Base-by-base conservation (phyloP, 805 yeast genomes). In the Barnettozyma californica region DNA sequence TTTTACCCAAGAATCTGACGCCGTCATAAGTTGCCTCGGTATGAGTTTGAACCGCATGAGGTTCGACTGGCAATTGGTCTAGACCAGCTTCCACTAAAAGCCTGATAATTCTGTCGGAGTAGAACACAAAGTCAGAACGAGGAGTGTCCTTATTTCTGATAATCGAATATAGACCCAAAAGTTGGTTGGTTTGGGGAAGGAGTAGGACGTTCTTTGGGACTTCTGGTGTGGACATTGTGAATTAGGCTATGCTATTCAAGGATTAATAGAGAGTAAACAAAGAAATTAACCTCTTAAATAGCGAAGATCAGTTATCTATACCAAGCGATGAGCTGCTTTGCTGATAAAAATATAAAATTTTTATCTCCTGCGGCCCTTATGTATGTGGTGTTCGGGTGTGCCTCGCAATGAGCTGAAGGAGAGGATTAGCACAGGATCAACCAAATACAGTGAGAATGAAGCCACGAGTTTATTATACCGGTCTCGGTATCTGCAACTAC, bases 11-110 rank as follows among this genome's bases (percentile, higher is more conserved):
- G 66, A 92, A 92, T 51, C 76, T 74, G 49, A 84, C 84, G 13
- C 99, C 99, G 4, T 78, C 75, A 65, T 79, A 89, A 35, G 69
- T 68, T 54, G 80, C 76, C 46, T 83, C 84, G 11, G 94, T 82
- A 41, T 95, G 92, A 33, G 98, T 91, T 45, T 75, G 75, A 41
- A 94, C 84, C 4, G 70, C 63, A 29, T 73, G 63, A 43, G 83
- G 72, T 57, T 81, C 80, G n/a, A 91, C 95, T 5, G 99, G 99
- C 40, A 94, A 74, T 63, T 87, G 90, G 67, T 94, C 92, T 61
- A 94, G 78, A 36, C 98, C 98, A 67, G 87, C 96, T 72, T 94
- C 99, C 16, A 94, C 98, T 52, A 94, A 71, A 40, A 94, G 71
- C 51, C 99, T 78, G 64, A 94, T 94, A 68, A 94, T 91, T 65